phyloP scores from a whole-genome alignment of 2,329 filamentous ascomycete species.

The Bimuria novae-zelandiae region DNA sequence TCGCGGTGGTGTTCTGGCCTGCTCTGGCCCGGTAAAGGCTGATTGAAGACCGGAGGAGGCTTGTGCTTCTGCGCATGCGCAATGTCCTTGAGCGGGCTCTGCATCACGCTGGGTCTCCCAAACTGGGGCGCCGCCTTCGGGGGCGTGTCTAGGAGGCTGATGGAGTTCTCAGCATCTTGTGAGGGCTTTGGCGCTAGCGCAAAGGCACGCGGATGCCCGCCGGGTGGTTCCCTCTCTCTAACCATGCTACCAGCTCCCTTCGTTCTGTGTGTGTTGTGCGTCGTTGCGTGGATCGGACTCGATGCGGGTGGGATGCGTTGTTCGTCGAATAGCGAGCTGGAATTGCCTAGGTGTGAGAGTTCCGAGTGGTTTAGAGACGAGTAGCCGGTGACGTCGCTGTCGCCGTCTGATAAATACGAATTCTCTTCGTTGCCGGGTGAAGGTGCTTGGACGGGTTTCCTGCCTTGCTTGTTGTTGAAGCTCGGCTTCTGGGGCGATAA shows the following conservation, averaged over 20 bases:
- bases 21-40: conserved; percentile 54
- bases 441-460: neutral
- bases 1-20: conserved; percentile 57
- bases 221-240: conserved; percentile 55
- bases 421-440: conserved; percentile 10
- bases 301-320: conserved; percentile 9
- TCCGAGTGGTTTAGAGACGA: conserved; percentile 16
- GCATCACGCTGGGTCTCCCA: conserved; percentile 62
- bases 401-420: conserved; percentile 5
- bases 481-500: conserved; percentile 39
- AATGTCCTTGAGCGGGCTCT: conserved; percentile 52
- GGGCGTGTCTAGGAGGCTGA: neutral
- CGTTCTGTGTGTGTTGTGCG: conserved; percentile 5
- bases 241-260: conserved; percentile 52
- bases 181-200: conserved; percentile 32
- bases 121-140: conserved; percentile 51
- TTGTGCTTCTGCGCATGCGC: conserved; percentile 19
- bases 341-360: conserved; percentile 32
- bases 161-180: conserved; percentile 33
- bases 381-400: conserved; percentile 3
- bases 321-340: conserved; percentile 44
- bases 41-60: conserved; percentile 55
- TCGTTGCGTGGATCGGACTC: conserved; percentile 1
- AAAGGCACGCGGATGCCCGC: conserved; percentile 41
- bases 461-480: conserved; percentile 16